Conservation (phyloP, 2,329 filamentous ascomycete species). For the Chaetomiaceae sp. region DNA sequence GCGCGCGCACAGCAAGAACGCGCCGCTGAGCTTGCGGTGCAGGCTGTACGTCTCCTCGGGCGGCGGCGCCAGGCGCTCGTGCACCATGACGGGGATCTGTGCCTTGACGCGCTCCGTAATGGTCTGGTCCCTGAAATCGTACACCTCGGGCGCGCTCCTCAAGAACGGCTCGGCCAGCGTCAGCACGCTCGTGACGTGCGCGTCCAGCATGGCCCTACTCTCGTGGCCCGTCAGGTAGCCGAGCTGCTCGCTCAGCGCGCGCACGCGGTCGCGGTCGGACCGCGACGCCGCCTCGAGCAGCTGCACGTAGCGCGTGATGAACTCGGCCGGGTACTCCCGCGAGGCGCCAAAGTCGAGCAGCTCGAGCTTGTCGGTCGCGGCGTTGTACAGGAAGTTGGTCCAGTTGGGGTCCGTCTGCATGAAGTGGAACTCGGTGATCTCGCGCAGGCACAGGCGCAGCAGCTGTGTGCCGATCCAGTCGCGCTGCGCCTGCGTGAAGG, state of each 20-base stretch:
- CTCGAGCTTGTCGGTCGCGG: constrained; percentile 64
- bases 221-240: constrained; percentile 93
- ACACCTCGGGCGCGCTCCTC: constrained; percentile 67
- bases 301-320: constrained; percentile 72
- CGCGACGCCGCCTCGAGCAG: constrained; percentile 75
- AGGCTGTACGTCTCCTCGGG: constrained; percentile 97
- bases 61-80: constrained; percentile 79
- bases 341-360: constrained; percentile 94
- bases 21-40: constrained; percentile 90
- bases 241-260: constrained; percentile 63
- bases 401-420: constrained; percentile 99
- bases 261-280: constrained; percentile 58
- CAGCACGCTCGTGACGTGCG: constrained; percentile 80
- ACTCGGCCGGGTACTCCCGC: constrained; percentile 73
- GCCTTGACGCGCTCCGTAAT: constrained; percentile 89
- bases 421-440: constrained; percentile 90
- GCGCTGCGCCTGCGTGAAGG: constrained; percentile 71
- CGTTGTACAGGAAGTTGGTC: constrained; percentile 96
- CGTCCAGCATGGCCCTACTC: constrained; percentile 77
- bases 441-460: constrained; percentile 81
- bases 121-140: constrained; percentile 90
- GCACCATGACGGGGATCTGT: constrained; percentile 88
- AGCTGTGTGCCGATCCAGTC: constrained; percentile 97
- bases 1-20: constrained; percentile 84
- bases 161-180: constrained; percentile 91